phyloP scores from a whole-genome alignment of 23 red algal genomes.

The Agarophyton chilense region DNA sequence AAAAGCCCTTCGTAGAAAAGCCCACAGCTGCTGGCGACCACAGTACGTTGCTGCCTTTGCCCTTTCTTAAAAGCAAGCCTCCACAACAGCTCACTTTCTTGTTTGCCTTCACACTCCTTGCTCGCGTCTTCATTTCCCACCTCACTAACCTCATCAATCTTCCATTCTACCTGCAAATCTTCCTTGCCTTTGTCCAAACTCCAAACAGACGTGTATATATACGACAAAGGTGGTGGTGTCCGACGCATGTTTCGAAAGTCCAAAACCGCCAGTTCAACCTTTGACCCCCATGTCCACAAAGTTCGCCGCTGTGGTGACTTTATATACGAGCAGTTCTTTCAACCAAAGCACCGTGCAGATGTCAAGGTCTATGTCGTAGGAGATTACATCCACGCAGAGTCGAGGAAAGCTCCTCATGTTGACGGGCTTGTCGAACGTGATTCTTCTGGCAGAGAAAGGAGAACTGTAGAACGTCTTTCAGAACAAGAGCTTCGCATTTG shows the following conservation, averaged over 20 bases:
- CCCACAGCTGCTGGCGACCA: conserved; percentile 90
- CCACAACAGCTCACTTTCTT: background rate
- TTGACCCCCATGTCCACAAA: conserved; percentile 22
- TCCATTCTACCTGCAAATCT: background rate
- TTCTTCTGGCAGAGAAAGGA: conserved; percentile 56
- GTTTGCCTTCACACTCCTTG: background rate
- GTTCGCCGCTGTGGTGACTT: conserved; percentile 77
- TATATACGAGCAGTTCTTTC: conserved; percentile 85
- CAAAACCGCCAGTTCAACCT: conserved; percentile 30
- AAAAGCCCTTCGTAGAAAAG: conserved; percentile 99
- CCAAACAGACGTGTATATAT: conserved; percentile 65
- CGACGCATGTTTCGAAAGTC: conserved; percentile 93
- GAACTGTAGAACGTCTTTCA: conserved; percentile 53
- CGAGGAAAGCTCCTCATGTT: conserved; percentile 80
- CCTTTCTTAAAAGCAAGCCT: background rate
- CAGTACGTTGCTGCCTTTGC: conserved; percentile 39
- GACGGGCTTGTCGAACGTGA: conserved; percentile 88
- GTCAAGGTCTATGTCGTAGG: conserved; percentile 94
- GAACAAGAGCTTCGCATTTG: conserved; percentile 62
- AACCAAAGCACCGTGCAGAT: conserved; percentile 66
- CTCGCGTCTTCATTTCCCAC: background rate
- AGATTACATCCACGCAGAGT: conserved; percentile 79
- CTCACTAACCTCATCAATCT: background rate
- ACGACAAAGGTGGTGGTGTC: conserved; percentile 78
- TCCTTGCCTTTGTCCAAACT: background rate